Conservation (phyloP, 2,329 filamentous ascomycete species). For the Colletotrichum tanaceti region DNA sequence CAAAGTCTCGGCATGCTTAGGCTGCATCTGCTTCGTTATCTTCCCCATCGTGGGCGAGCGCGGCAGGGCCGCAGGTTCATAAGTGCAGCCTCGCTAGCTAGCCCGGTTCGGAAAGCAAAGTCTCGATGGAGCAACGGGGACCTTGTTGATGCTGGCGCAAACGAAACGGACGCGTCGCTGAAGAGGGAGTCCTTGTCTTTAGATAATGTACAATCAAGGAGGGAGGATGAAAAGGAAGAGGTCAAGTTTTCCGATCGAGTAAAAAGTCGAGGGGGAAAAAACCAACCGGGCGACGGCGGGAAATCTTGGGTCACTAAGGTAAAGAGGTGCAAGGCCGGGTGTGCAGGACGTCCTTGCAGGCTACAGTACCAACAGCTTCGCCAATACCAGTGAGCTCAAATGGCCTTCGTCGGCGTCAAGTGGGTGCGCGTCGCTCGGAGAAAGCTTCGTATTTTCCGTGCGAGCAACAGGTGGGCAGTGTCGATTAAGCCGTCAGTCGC, state of each 20-base stretch:
- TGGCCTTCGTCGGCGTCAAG: slow-evolving; percentile 4
- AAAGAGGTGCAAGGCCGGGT: slow-evolving; percentile 51
- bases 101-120: slow-evolving; percentile 16
- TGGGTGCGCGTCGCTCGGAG: slow-evolving; percentile 19
- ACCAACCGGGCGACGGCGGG: slow-evolving; percentile 17
- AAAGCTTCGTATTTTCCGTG: not conserved
- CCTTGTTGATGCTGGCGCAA: slow-evolving; percentile 29
- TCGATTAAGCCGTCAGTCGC: slow-evolving; percentile 25
- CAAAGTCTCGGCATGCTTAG: slow-evolving; percentile 75
- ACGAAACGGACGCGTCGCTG: slow-evolving; percentile 24
- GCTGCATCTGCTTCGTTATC: slow-evolving; percentile 74
- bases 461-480: slow-evolving; percentile 17
- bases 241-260: not conserved
- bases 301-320: slow-evolving; percentile 39
- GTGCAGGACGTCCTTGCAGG: slow-evolving; percentile 55
- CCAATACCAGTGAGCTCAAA: slow-evolving; percentile 32
- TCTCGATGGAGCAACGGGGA: slow-evolving; percentile 32
- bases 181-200: not conserved
- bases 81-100: slow-evolving; percentile 44
- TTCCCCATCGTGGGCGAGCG: slow-evolving; percentile 72
- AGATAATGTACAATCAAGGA: slow-evolving; percentile 6
- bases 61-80: slow-evolving; percentile 67
- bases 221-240: not conserved
- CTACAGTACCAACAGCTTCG: slow-evolving; percentile 48
- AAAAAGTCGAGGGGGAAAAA: slow-evolving; percentile 8